Evolutionary conservation across 495 filamentous ascomycete genomes (phyloP), one percentile per base, ranked within the genome.

Genomic region (Penicillium daleae): DNA sequence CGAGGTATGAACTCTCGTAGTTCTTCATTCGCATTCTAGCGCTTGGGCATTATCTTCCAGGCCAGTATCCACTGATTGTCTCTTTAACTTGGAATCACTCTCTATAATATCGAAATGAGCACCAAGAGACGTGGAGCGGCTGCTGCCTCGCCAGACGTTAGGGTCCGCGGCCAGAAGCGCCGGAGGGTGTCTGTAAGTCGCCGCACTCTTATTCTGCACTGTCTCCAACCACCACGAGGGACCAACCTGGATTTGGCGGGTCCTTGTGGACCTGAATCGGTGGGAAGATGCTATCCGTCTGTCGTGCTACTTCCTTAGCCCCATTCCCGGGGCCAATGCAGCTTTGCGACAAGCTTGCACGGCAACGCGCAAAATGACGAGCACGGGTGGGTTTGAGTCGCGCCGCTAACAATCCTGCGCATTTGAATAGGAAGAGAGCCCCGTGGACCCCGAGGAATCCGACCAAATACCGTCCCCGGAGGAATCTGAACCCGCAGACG

Each of bases 91-190:
- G 51, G n/a, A 35, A 54, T 35, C 31, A 35, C 32, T 35, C 29
- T 35, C 22, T 31, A n/a, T 56, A 54, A 44, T 35, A 17, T 32
- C 26, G 24, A 32, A 31, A 91, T 91, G 88, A 87, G 87, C 59
- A 82, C 83, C 61, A 92, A 91, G 80, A 85, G 90, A 56, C 90
- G 90, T 71, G 83, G 82, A 26, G 65, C 78, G 22, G 69, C 66
- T 44, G 72, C 74, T 57, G 71, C 73, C 54, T 72, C 78, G 44
- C 70, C 78, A 48, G 79, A 77, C 51, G 50, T 59, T 37, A 69
- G 64, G 46, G 42, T 65, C 60, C 84, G 86, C 64, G 83, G 83
- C 66, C 75, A 83, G 48, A 92, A 92, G 80, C 79, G 85, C 57
- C 81, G 81, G 65, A 88, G 83, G 63, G 59, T 82, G 24, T 78